These are phyloP conservation scores for Aspergillus sclerotioniger DNA, from an alignment of 495 filamentous ascomycete genomes.

Conservation along the genomic window DNA sequence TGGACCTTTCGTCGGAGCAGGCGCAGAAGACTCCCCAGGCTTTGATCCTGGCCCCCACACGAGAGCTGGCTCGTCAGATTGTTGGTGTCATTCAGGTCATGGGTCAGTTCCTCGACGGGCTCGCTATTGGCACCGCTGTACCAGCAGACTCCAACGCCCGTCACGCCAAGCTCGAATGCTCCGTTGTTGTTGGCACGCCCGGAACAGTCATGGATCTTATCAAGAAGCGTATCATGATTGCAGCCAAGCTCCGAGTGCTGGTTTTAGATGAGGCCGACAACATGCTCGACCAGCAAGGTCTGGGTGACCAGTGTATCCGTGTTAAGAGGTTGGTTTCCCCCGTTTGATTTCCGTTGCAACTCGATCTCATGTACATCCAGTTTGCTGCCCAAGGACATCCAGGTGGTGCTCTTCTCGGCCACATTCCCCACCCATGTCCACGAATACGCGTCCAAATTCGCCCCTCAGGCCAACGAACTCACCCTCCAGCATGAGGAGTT, in stretches of 20 bases:
- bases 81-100: constrained; percentile 75
- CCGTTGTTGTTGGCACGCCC: constrained; percentile 88
- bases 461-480: constrained; percentile 82
- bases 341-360: constrained; percentile 3
- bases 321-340: constrained; percentile 68
- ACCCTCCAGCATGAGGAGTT: constrained; percentile 86
- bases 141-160: constrained; percentile 66
- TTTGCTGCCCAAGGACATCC: constrained; percentile 65
- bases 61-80: constrained; percentile 94
- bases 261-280: constrained; percentile 95
- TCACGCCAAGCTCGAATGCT: constrained; percentile 59
- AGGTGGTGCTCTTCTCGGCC: constrained; percentile 92
- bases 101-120: constrained; percentile 72
- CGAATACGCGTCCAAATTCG: constrained; percentile 73
- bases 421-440: constrained; percentile 88
- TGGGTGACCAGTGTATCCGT: constrained; percentile 91
- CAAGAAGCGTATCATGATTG: constrained; percentile 64
- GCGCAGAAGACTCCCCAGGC: constrained; percentile 67
- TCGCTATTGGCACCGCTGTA: constrained; percentile 75
- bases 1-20: constrained; percentile 64
- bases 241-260: constrained; percentile 66
- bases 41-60: constrained; percentile 84
- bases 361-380: constrained; percentile 38
- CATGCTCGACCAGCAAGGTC: constrained; percentile 90
- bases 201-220: constrained; percentile 90